Base-by-base conservation (phyloP, 345 rosid genomes). In the Salix viminalis region DNA sequence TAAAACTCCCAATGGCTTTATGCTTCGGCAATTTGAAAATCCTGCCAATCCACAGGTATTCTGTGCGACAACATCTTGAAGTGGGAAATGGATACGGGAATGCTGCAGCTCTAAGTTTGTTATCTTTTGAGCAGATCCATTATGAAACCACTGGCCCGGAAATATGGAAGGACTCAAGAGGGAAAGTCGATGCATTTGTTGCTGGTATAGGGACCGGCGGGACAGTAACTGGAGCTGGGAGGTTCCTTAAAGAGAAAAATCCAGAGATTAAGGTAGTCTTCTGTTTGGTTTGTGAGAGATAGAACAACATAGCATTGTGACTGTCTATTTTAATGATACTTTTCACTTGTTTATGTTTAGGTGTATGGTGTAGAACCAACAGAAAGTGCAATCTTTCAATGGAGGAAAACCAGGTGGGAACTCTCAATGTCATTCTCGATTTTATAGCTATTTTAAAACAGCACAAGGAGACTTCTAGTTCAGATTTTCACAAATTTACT, bases 131-230 rank as follows among this genome's bases (percentile, higher is more conserved):
- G 79, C 39, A 92, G 98, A 86, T 88, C 34, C 98, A 92, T 76
- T 94, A 91, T 48, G 89, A 83, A 76, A 90, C 96, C 68, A 89
- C 90, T 9, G 93, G 93, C 36, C 96, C 92, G 11, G 96, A 91
- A 83, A 87, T 90, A 81, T 91, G 96, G 96, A 86, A 77, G 70
- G 93, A 84, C 79, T 86, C 96, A 13, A 87, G 81, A 77, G 99
- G 98, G 73, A 90, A 96, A 80, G 88, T 87, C n/a, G 94, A 90
- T 83, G 85, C 83, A 14, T 48, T 90, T 12, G 74, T 96, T 85
- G 89, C 91, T 0, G 98, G 96, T 50, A 90, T 96, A 74, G 99
- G 99, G 77, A 96, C 99, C 36, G 98, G 94, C 74, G 99, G 99
- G 77, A 96, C 99, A 42, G 78, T 88, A 70, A 86, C 83, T 41